phyloP scores from a whole-genome alignment of 2,329 filamentous ascomycete genomes.

The Acrodontium crateriforme region DNA sequence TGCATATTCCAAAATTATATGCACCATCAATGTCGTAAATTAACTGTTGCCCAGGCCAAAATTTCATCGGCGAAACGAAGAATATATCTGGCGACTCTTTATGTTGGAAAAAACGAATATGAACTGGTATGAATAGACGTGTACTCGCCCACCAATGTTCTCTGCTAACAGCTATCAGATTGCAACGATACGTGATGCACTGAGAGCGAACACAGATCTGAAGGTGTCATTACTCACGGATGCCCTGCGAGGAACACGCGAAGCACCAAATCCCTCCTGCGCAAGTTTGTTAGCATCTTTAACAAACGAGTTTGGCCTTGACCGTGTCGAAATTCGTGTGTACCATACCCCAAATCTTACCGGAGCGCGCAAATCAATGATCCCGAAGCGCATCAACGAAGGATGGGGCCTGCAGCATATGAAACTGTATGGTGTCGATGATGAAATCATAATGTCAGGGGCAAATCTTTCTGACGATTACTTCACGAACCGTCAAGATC shows the following conservation, averaged over 20 bases:
- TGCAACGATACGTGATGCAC: slow-evolving; percentile 57
- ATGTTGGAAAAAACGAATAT: slow-evolving; percentile 85
- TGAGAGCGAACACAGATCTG: slow-evolving; percentile 60
- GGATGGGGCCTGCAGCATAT: slow-evolving; percentile 98
- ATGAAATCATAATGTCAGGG: slow-evolving; percentile 90
- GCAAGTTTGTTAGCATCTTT: slow-evolving; percentile 77
- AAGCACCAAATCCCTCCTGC: slow-evolving; percentile 72
- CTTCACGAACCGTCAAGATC: slow-evolving; percentile 88
- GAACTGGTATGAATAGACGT: slow-evolving; percentile 48
- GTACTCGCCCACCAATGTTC: neutral
- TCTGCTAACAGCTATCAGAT: slow-evolving; percentile 38
- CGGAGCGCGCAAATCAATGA: slow-evolving; percentile 65
- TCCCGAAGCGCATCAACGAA: slow-evolving; percentile 88
- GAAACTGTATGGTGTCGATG: slow-evolving; percentile 94
- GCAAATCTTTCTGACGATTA: slow-evolving; percentile 90
- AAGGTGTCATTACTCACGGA: slow-evolving; percentile 84
- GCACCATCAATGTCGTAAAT: no score
- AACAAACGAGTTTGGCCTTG: slow-evolving; percentile 68
- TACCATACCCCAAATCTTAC: slow-evolving; percentile 95
- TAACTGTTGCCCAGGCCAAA: slow-evolving; percentile 44
- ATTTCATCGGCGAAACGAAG: slow-evolving; percentile 65
- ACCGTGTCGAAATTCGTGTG: slow-evolving; percentile 86
- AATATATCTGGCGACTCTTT: slow-evolving; percentile 90
- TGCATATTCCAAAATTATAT: neutral
- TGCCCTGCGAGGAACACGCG: slow-evolving; percentile 77